A percentile compares a stretch with the other conserved stretches of the same genome.
These are phyloP conservation scores for Arctium lappa DNA, from an alignment of 129 eudicot species.

Conservation along the genomic window DNA sequence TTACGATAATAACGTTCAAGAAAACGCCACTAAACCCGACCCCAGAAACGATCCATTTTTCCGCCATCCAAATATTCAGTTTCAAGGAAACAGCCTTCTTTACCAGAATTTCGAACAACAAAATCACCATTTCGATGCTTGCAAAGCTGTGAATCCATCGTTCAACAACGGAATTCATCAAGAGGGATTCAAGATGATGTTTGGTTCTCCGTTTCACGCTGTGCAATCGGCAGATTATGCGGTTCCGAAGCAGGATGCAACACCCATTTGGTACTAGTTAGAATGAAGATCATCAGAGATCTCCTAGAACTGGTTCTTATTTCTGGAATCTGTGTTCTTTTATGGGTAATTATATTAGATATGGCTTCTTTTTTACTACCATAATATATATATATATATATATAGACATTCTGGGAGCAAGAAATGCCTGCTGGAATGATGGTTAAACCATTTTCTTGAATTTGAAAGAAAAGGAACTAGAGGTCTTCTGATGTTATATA, in stretches of 20 bases:
- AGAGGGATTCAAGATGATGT: slow-evolving; percentile 50
- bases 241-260: slow-evolving; percentile 37
- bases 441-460: background rate
- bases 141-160: slow-evolving; percentile 34
- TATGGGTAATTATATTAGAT: background rate
- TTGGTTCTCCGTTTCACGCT: slow-evolving; percentile 36
- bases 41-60: slow-evolving; percentile 21
- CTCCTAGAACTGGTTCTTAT: background rate
- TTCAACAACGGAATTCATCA: slow-evolving; percentile 23
- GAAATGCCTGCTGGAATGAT: background rate
- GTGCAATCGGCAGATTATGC: slow-evolving; percentile 19
- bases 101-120: slow-evolving; percentile 41
- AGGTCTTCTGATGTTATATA: background rate
- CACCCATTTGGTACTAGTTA: slow-evolving; percentile 49
- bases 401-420: background rate
- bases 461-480: background rate
- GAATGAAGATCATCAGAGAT: background rate
- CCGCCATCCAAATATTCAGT: slow-evolving; percentile 35
- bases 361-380: background rate
- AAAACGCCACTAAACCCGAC: slow-evolving; percentile 24
- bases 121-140: slow-evolving; percentile 36
- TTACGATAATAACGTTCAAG: slow-evolving; percentile 56
- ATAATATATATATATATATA: background rate
- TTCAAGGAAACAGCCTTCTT: slow-evolving; percentile 36
- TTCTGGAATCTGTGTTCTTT: background rate